Evolutionary conservation across 1,139 yeast species (phyloP), one percentile per base, ranked within the genome.

Genomic region (Blastobotrys indianensis): DNA sequence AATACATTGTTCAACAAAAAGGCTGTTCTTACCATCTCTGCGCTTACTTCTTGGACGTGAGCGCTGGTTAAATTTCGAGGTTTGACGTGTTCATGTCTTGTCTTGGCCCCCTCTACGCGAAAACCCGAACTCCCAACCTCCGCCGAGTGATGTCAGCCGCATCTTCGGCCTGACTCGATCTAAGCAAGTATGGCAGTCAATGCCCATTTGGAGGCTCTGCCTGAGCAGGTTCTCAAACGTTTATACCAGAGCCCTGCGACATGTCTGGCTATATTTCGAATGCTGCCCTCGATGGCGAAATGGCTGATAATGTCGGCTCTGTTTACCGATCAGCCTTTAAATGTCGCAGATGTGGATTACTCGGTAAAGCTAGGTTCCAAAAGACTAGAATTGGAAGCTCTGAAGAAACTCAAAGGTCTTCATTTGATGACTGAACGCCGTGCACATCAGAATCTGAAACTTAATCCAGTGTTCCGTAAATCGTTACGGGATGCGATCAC

Each of bases 221-320:
- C 97, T 1, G 87, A 83, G 58, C 72, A 83, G 6, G 87, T 88
- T 12, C 90, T 88, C 56, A 75, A 83, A 20, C 77, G 90, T 58
- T 74, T 92, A 25, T 92, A 85, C 65, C 75, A 74, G 52, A 77
- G 85, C 45, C 96, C 98, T 2, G 96, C 97, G 12, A 87, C 98
- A 47, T 90, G 97, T 62, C 71, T 92, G 42, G 94, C 98, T 2
- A 82, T 92, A 17, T 90, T 82, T 63, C 75, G 98, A 53, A 72
- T 92, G 51, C 72, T 94, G 29, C 96, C 98, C 0, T 82, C 92
- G 13, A 68, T 92, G 59, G 95, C 97, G 25, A 90, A 92, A 63
- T 84, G 87, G 65, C 82, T 84, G 58, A 80, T 92, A 44, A 84
- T 87, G 88, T 75, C 92, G 9, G 79, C 90, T 83, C 70, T 94